A percentile compares a stretch with the other conserved stretches of the same genome.
Evolutionary conservation across 2,329 filamentous ascomycete genomes (phyloP).

Genomic region (Colletotrichum gloeosporioides): DNA sequence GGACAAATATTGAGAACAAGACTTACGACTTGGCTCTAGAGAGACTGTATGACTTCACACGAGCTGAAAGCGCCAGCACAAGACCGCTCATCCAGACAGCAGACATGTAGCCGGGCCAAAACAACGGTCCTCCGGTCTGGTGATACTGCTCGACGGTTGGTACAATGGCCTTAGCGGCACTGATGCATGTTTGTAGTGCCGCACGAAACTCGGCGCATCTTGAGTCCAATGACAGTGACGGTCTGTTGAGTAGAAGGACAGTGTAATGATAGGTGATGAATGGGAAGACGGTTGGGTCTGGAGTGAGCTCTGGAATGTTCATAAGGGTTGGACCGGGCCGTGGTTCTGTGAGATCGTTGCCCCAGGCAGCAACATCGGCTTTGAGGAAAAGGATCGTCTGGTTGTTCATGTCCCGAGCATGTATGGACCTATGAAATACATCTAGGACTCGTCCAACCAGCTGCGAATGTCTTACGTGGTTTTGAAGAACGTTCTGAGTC

Average conservation of each 20-base stretch:
- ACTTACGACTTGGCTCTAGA: background rate
- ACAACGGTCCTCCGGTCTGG: conserved; percentile 5
- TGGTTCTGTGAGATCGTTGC: conserved; percentile 1
- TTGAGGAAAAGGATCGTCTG: conserved; percentile 11
- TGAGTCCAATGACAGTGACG: conserved; percentile 34
- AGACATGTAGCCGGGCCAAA: conserved; percentile 39
- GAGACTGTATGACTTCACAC: background rate
- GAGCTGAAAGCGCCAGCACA: conserved; percentile 35
- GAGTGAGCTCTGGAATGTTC: background rate
- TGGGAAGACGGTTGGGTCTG: conserved; percentile 6
- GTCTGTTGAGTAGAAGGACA: conserved; percentile 36
- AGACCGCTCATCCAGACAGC: conserved; percentile 42
- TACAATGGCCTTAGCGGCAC: background rate
- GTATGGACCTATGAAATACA: conserved; percentile 16
- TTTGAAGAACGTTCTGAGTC: conserved; percentile 2
- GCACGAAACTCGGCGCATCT: conserved; percentile 5
- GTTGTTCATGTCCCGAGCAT: background rate
- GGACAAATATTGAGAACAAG: background rate
- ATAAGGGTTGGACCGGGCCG: background rate
- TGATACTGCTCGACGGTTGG: background rate
- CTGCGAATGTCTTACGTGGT: conserved; percentile 2
- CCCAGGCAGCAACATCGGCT: conserved; percentile 11
- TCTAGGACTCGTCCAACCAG: conserved; percentile 8
- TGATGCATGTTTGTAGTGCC: conserved; percentile 10
- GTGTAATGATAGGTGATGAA: conserved; percentile 32